Evolutionary conservation across 768 basidiomycete species (phyloP), one percentile per base, ranked within the genome.

Genomic region (Astraeus odoratus): DNA sequence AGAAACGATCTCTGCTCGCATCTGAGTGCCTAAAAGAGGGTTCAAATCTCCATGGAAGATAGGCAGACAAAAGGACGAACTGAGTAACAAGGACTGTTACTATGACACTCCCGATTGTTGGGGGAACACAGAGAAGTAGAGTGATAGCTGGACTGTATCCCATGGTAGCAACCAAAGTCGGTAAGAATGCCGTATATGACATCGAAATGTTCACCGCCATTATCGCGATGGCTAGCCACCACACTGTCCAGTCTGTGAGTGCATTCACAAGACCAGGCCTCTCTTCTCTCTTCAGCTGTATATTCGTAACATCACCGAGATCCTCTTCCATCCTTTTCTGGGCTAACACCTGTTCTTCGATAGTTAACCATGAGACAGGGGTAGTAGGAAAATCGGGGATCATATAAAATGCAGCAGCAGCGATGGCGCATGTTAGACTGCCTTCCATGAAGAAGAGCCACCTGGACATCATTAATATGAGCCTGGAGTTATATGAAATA

Each of bases 131-230:
- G 41, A 91, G 72, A 39, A 86, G 60, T 5, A 88, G 68, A 8
- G 83, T 81, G 34, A 79, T 64, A 2, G 81, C 83, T 18, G 68
- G 61, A 46, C 64, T 70, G 61, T 71, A 84, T 15, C 82, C 82
- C 64, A 92, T 70, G 8, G 87, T 91, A 16, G 72, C 75, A 33
- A 76, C 77, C 44, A 91, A 65, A 0, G 86, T 85, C 9, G 83
- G 86, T 67, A 89, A 89, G 61, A 80, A 87, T 13, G 78, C 81
- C 56, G 84, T 83, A 70, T 89, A 89, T 12, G 77, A 80, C 25
- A 86, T 57, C 8, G 81, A 76, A 22, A 79, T 61, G 24, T 16
- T 6, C 64, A 79, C 71, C 49, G 74, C 74, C n/a, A 74, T 76
- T 38, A 85, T 59, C 2, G 81, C 72, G 23, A 86, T 49, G 10